Conservation (phyloP, 169 alveolate species). For the Plasmodium inui region DNA sequence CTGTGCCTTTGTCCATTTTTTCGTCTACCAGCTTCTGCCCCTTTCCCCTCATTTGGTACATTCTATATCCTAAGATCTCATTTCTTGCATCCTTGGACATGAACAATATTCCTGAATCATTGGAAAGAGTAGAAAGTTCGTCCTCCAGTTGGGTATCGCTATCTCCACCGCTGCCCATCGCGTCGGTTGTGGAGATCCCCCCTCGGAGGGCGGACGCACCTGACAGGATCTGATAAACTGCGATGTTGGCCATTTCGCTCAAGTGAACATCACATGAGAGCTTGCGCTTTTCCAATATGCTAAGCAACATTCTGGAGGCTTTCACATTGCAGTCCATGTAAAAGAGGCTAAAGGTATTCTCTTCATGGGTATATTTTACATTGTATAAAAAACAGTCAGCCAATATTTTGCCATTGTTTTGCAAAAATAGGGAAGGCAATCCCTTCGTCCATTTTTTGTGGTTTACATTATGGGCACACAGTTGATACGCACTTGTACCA, state of each 20-base stretch:
- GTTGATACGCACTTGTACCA: slow-evolving; percentile 15
- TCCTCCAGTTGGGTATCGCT: background rate
- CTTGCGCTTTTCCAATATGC: slow-evolving; percentile 34
- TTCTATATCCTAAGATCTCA: slow-evolving; percentile 53
- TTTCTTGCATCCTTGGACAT: slow-evolving; percentile 46
- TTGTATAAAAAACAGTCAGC: slow-evolving; percentile 78
- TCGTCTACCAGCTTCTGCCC: background rate
- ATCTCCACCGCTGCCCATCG: background rate
- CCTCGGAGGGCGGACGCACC: slow-evolving; percentile 1
- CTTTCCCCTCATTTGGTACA: slow-evolving; percentile 10
- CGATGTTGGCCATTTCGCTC: slow-evolving; percentile 24
- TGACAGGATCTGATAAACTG: slow-evolving; percentile 32
- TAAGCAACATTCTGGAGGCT: background rate
- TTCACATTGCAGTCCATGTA: slow-evolving; percentile 54
- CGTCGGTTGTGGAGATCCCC: background rate
- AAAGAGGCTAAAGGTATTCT: slow-evolving; percentile 10
- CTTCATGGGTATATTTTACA: slow-evolving; percentile 31
- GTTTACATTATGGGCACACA: slow-evolving; percentile 5
- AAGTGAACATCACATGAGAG: slow-evolving; percentile 67
- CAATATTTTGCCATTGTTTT: slow-evolving; percentile 81
- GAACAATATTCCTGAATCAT: background rate
- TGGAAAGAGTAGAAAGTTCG: background rate
- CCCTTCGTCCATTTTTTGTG: slow-evolving; percentile 29
- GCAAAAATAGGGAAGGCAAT: slow-evolving; percentile 76
- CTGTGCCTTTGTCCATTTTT: background rate